Base-by-base conservation (phyloP, 2,329 filamentous ascomycete genomes). In the Aspergillus versicolor region DNA sequence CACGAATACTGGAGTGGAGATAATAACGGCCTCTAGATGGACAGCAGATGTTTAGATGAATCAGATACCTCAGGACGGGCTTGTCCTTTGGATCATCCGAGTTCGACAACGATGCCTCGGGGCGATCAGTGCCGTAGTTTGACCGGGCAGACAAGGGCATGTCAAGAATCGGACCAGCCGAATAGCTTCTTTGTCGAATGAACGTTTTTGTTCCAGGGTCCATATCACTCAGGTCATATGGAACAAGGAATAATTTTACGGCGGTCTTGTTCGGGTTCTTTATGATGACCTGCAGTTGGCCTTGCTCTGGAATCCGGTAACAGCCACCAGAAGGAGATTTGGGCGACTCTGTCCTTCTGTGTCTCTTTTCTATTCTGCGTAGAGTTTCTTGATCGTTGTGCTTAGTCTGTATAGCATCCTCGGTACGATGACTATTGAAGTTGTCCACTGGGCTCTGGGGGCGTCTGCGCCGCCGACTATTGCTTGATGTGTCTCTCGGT, bases 181-280 rank as follows among this genome's bases (percentile, higher is more conserved):
- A 96, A 73, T 96, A 97, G 72, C 90, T 94, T 59, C 94, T 88
- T 75, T 99, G 94, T 30, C 94, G 86, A 59, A 99, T 89, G 66
- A 97, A 97, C 0, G 94, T 99, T 74, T 97, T 97, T 15, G 91
- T 95, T 0, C 92, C 92, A 0, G 91, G 84, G 60, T 94, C 89
- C 93, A 99, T 99, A 51, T 91, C 93, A 1, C 86, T 83, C 1
- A 99, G 80, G 70, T 97, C 92, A 66, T 97, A 99, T 0, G 93
- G 94, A 3, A 99, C 86, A 22, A 97, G 81, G 65, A 97, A 97
- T 0, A 99, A 80, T 73, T 99, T 97, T 54, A 97, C 93, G 1
- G 94, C 94, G 3, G 94, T 97, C 71, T 97, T 97, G 77, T 97
- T 96, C 15, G 92, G 93, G 67, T 97, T 99, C 73, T 97, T 97